Percentiles rank a stretch among this genome's conserved stretches.
Evolutionary conservation across 345 rosid genomes (phyloP).

Genomic region (Murraya koenigii): DNA sequence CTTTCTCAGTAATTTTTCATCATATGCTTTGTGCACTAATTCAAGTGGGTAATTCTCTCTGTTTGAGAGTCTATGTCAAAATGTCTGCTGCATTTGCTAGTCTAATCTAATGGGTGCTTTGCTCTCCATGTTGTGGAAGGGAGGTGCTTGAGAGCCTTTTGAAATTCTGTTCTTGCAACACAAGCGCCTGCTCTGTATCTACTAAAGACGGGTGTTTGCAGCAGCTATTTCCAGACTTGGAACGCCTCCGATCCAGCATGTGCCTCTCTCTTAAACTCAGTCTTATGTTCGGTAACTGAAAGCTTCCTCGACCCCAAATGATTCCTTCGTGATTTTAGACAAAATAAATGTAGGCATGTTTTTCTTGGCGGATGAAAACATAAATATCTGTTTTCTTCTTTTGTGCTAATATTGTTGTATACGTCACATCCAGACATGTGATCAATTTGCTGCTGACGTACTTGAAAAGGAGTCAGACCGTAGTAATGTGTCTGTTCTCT

Average conservation of each 20-base stretch:
- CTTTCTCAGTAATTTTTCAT: conserved; percentile 13
- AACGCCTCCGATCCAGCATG: conserved; percentile 24
- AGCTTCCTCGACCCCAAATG: conserved; percentile 7
- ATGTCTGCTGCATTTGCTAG: not conserved
- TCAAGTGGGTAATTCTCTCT: conserved; percentile 34
- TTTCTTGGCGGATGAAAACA: not conserved
- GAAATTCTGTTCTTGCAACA: conserved; percentile 25
- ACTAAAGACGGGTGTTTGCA: conserved; percentile 25
- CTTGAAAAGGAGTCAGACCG: conserved; percentile 11
- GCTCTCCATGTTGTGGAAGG: conserved; percentile 7
- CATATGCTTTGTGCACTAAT: conserved; percentile 39
- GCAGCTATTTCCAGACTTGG: conserved; percentile 24
- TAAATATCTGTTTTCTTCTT: not conserved
- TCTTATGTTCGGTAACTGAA: conserved; percentile 20
- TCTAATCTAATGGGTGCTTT: not conserved
- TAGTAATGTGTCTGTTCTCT: conserved; percentile 16
- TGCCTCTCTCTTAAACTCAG: conserved; percentile 23
- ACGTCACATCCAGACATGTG: conserved; percentile 10
- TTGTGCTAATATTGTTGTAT: not conserved
- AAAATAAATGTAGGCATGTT: too few relatives aligned
- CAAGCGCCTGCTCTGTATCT: conserved; percentile 29
- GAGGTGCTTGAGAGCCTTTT: conserved; percentile 20
- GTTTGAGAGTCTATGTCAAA: conserved; percentile 4
- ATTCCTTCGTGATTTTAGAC: not conserved
- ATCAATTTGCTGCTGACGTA: conserved; percentile 21